phyloP scores from a whole-genome alignment of 1,284 basidiomycete genomes.

The Nidula niveotomentosa region DNA sequence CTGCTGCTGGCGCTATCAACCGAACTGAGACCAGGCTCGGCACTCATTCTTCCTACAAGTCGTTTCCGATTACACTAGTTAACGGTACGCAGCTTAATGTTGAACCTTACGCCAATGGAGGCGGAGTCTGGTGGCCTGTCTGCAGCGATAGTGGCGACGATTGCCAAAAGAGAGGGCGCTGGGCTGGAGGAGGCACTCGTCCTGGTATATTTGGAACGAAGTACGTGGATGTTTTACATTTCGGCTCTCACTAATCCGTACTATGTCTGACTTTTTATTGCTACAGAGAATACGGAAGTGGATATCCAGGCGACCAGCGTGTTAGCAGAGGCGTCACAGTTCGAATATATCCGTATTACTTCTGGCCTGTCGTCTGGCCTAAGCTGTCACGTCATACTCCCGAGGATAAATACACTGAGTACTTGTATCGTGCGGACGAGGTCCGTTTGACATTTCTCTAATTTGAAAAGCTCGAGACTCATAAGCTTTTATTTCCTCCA shows the following conservation, averaged over 20 bases:
- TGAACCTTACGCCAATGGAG: background rate
- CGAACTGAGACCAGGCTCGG: too few species aligned
- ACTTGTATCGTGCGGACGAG: constrained; percentile 32
- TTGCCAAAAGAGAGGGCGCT: constrained; percentile 18
- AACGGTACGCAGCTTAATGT: background rate
- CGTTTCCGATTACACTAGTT: background rate
- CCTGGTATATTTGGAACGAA: constrained; percentile 30
- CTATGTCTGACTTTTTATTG: constrained; percentile 1
- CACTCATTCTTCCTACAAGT: too few species aligned
- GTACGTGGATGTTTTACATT: constrained; percentile 15
- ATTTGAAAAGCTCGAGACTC: background rate
- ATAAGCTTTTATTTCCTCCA: constrained; percentile 15
- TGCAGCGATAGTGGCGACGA: constrained; percentile 16
- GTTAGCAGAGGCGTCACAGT: constrained; percentile 33
- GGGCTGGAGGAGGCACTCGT: constrained; percentile 35
- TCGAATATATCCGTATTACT: constrained; percentile 52
- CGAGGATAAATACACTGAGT: constrained; percentile 23
- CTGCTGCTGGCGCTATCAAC: too few species aligned
- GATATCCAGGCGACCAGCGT: constrained; percentile 40
- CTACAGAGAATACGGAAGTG: constrained; percentile 47
- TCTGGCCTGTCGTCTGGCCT: constrained; percentile 60
- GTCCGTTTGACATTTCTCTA: background rate
- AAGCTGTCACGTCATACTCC: constrained; percentile 11
- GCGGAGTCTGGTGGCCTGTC: constrained; percentile 16
- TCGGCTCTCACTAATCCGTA: background rate